These are phyloP conservation scores for Pelomyxa schiedti DNA, from an alignment of 78 protist genomes.

Conservation along the genomic window DNA sequence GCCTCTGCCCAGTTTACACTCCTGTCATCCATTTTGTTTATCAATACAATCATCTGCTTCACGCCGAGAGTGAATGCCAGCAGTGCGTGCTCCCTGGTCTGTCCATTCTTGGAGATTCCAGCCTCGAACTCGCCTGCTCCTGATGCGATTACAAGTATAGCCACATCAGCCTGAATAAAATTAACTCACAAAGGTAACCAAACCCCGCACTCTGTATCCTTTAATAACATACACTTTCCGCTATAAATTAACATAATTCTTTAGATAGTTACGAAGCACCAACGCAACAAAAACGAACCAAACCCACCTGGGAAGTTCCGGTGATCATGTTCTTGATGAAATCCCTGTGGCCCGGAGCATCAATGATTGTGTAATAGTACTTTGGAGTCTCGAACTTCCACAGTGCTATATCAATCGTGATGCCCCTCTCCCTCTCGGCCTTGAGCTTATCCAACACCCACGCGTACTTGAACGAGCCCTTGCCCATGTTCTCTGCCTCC, in stretches of 20 bases:
- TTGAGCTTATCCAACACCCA: conserved; percentile 90
- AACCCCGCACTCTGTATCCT: too few relatives aligned
- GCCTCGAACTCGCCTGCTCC: conserved; percentile 92
- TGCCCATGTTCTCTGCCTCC: conserved; percentile 88
- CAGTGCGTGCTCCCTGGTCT: conserved; percentile 96
- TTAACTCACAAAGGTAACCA: too few relatives aligned
- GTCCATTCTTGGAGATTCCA: conserved; percentile 91
- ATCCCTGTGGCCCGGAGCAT: conserved; percentile 98
- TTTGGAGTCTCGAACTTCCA: conserved; percentile 91
- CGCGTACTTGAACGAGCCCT: conserved; percentile 94
- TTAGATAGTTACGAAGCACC: too few relatives aligned
- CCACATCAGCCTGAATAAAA: conserved; percentile 92
- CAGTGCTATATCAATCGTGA: conserved; percentile 81
- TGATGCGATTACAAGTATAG: conserved; percentile 83
- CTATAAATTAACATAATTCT: too few relatives aligned
- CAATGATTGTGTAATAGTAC: conserved; percentile 93
- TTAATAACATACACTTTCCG: too few relatives aligned
- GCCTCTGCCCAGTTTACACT: conserved; percentile 66
- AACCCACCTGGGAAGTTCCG: conserved; percentile 96
- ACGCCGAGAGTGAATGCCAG: conserved; percentile 94
- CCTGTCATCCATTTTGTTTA: conserved; percentile 93
- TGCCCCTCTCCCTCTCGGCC: conserved; percentile 83
- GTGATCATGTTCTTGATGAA: conserved; percentile 99
- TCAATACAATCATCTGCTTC: conserved; percentile 85
- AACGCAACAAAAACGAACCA: too few relatives aligned